Percentiles rank a stretch among this genome's conserved stretches.
Conservation (phyloP, 2,329 filamentous ascomycete species). For the Xylaria multiplex region DNA sequence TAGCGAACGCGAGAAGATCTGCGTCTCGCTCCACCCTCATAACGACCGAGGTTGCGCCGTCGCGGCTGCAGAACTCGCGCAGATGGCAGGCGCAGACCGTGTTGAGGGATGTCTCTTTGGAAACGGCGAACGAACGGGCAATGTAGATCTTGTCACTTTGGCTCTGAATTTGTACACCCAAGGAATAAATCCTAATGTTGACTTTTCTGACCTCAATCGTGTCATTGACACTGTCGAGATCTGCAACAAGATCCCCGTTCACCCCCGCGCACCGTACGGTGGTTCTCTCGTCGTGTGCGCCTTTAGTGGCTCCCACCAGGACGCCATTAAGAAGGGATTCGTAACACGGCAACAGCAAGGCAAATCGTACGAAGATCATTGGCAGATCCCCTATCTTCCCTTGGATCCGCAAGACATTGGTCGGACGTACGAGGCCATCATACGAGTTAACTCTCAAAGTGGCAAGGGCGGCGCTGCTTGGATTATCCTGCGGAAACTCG, state of each 20-base stretch:
- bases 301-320: conserved; percentile 92
- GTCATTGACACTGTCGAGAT: conserved; percentile 91
- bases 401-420: conserved; percentile 94
- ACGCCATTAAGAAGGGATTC: conserved; percentile 95
- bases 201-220: conserved; percentile 88
- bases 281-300: conserved; percentile 90
- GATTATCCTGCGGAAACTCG: conserved; percentile 88
- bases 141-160: conserved; percentile 92
- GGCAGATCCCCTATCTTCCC: conserved; percentile 91
- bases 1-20: conserved; percentile 84
- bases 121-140: conserved; percentile 94
- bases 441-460: conserved; percentile 95
- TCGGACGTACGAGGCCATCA: conserved; percentile 96
- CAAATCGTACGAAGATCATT: conserved; percentile 71
- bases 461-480: conserved; percentile 95
- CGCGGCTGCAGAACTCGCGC: conserved; percentile 88
- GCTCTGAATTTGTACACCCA: conserved; percentile 96
- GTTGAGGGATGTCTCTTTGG: conserved; percentile 93
- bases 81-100: conserved; percentile 95
- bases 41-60: conserved; percentile 90
- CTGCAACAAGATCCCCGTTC: conserved; percentile 94
- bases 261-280: conserved; percentile 88
- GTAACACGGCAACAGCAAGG: conserved; percentile 71
- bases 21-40: conserved; percentile 85
- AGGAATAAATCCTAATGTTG: conserved; percentile 83